These are phyloP conservation scores for Truncatella angustata DNA, from an alignment of 2,329 filamentous ascomycete genomes.

Conservation along the genomic window DNA sequence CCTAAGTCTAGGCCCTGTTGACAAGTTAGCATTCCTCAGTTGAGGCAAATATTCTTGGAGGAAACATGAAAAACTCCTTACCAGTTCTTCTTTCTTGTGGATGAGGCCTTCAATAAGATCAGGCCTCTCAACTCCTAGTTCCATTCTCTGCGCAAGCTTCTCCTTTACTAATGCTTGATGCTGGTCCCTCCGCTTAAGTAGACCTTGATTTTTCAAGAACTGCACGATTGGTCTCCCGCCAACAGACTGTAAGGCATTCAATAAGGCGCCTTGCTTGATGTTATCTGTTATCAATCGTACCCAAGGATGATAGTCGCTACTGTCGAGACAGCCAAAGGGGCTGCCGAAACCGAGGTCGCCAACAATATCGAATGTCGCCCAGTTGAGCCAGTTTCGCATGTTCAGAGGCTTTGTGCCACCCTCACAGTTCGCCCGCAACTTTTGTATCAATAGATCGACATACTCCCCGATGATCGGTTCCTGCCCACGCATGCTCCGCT, in stretches of 20 bases:
- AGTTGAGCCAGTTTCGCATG: conserved; percentile 39
- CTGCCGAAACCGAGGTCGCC: conserved; percentile 47
- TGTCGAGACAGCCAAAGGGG: conserved; percentile 36
- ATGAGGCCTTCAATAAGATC: conserved; percentile 32
- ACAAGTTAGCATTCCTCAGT: background rate
- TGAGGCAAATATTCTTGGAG: background rate
- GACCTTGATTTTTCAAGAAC: conserved; percentile 12
- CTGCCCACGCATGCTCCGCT: conserved; percentile 38
- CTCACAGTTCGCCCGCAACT: conserved; percentile 24
- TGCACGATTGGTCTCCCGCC: conserved; percentile 17
- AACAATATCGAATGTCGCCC: conserved; percentile 40
- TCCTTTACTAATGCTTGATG: conserved; percentile 18
- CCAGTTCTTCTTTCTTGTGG: conserved; percentile 23
- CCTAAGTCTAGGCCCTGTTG: background rate
- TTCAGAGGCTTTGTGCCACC: conserved; percentile 19
- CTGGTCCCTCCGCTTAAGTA: conserved; percentile 18
- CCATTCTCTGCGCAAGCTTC: conserved; percentile 27
- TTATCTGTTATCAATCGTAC: conserved; percentile 27
- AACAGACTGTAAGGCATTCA: conserved; percentile 16
- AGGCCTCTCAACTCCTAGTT: conserved; percentile 24
- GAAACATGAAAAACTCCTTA: conserved; percentile 3
- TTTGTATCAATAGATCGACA: conserved; percentile 32
- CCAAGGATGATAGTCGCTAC: conserved; percentile 34
- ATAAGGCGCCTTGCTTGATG: conserved; percentile 20
- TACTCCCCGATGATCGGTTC: conserved; percentile 37